These are phyloP conservation scores for Teratosphaeria nubilosa DNA, from an alignment of 2,329 filamentous ascomycete genomes.

Conservation along the genomic window DNA sequence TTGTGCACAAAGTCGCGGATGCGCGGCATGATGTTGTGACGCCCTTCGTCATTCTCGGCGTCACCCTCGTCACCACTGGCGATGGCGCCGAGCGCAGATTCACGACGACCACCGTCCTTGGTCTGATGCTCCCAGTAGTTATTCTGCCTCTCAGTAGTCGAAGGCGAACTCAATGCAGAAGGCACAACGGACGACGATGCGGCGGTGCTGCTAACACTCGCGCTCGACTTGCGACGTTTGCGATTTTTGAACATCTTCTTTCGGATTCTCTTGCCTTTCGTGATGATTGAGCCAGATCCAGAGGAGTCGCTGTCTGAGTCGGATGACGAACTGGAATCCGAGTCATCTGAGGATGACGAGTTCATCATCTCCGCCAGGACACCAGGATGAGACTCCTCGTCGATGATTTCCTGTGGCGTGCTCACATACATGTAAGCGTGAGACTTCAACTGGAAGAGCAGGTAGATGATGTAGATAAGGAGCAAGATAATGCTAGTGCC, in stretches of 20 bases:
- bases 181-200: constrained; percentile 32
- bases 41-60: constrained; percentile 35
- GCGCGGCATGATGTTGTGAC: constrained; percentile 23
- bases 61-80: constrained; percentile 49
- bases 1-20: constrained; percentile 39
- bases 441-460: constrained; percentile 84
- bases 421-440: constrained; percentile 88
- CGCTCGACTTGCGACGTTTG: constrained; percentile 67
- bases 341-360: constrained; percentile 51
- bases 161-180: constrained; percentile 37
- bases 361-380: constrained; percentile 75
- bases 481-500: constrained; percentile 81
- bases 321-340: constrained; percentile 33
- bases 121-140: constrained; percentile 28
- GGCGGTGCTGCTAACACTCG: constrained; percentile 59
- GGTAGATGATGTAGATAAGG: constrained; percentile 71
- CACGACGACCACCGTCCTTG: constrained; percentile 14
- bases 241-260: constrained; percentile 63
- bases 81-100: constrained; percentile 30
- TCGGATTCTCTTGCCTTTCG: constrained; percentile 59
- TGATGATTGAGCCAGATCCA: constrained; percentile 47
- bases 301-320: constrained; percentile 48
- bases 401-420: constrained; percentile 83
- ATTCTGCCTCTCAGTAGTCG: constrained; percentile 27
- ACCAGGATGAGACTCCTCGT: constrained; percentile 80